Evolutionary conservation across 2,329 filamentous ascomycete genomes (phyloP).

Genomic region (Neofusicoccum kwambonambiense): DNA sequence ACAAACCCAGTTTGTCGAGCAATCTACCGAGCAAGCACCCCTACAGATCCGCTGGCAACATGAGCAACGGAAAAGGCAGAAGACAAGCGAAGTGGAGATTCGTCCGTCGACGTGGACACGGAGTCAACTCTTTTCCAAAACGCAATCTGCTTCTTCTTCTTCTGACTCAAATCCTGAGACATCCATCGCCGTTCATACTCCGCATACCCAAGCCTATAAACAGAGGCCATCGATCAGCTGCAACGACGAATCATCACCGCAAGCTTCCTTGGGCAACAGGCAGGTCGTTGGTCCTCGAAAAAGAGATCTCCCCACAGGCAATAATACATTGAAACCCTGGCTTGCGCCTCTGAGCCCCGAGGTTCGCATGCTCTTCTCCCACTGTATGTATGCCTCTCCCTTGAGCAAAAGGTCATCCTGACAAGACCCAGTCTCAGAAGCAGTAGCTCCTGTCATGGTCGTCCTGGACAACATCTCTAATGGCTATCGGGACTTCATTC

Average conservation of each 20-base stretch:
- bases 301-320: background rate
- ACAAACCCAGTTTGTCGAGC: background rate
- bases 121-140: background rate
- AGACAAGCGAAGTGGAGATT: background rate
- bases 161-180: no score
- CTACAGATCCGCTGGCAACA: background rate
- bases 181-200: no score
- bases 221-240: background rate
- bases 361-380: constrained; percentile 37
- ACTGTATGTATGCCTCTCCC: constrained; percentile 30
- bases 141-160: background rate
- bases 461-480: constrained; percentile 38
- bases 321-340: constrained; percentile 22
- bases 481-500: constrained; percentile 41
- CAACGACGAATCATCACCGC: background rate
- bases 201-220: no score
- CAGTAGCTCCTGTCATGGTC: constrained; percentile 42
- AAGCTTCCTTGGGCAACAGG: background rate
- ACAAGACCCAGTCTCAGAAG: constrained; percentile 32
- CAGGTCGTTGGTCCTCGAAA: background rate
- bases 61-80: background rate
- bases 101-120: background rate
- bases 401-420: background rate
- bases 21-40: background rate
- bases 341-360: constrained; percentile 29